phyloP scores from a whole-genome alignment of 1,284 basidiomycete species.

The Trametes pubescens region DNA sequence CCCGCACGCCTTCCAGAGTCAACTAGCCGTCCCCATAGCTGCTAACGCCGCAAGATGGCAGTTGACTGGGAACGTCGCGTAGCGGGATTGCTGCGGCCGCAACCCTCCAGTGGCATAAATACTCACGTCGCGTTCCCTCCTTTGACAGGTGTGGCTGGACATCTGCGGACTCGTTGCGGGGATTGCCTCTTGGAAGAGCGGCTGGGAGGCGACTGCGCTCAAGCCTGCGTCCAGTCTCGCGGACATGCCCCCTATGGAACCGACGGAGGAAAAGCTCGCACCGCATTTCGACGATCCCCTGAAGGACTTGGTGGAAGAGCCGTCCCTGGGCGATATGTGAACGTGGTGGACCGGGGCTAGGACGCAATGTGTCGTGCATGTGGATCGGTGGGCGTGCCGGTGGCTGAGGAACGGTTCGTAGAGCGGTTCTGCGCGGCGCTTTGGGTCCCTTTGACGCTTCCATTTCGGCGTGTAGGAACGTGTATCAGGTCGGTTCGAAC shows the following conservation, averaged over 20 bases:
- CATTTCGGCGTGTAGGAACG: conserved; percentile 3
- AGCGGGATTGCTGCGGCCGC: background rate
- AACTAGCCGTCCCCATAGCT: background rate
- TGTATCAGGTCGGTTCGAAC: background rate
- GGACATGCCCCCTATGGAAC: conserved; percentile 18
- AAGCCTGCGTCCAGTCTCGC: conserved; percentile 37
- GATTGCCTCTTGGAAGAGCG: conserved; percentile 71
- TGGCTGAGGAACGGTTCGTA: background rate
- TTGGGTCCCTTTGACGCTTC: background rate
- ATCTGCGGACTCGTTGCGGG: conserved; percentile 71
- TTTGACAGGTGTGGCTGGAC: conserved; percentile 64
- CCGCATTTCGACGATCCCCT: conserved; percentile 30
- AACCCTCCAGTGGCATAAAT: background rate
- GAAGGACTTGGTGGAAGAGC: conserved; percentile 32
- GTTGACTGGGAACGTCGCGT: background rate
- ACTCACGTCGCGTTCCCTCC: conserved; percentile 6
- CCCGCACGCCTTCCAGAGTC: background rate
- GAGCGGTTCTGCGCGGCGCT: background rate
- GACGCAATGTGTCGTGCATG: background rate
- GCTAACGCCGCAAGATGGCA: background rate
- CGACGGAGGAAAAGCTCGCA: conserved; percentile 30
- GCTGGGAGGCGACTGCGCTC: conserved; percentile 78
- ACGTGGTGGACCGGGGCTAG: background rate
- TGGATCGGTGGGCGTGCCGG: background rate
- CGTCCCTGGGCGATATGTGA: conserved; percentile 31